Evolutionary conservation across 2,329 filamentous ascomycete species (phyloP), one percentile per base, ranked within the genome.

Genomic region (Huntiella bhutanensis): DNA sequence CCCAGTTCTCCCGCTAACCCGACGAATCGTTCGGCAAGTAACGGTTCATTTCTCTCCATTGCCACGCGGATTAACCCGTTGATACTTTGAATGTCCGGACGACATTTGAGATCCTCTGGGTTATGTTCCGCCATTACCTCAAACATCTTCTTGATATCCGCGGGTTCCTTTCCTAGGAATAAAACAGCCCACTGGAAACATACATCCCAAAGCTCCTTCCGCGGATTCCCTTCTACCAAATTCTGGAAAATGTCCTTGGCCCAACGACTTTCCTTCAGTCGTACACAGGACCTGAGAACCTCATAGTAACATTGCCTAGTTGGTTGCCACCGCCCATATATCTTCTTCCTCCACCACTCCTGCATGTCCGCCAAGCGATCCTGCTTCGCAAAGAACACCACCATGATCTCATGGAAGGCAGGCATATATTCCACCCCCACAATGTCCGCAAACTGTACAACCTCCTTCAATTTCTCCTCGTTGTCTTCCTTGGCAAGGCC

Each of bases 41-140:
- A 75, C 0, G 76, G 69, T 54, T 92, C 78, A 8, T 77, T 68
- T 46, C 71, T 70, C n/a, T 73, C 71, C 52, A 80, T 77, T 7
- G 84, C 82, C 48, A 78, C 76, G 45, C 74, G 70, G 13, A 96
- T 69, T 19, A 96, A 68, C 4, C 67, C 64, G 56, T 96, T 93
- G 54, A 96, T 76, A 4, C 81, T 85, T 3, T 70, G 62, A 5
- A 77, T 77, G 46, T 83, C 78, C 0, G 85, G 75, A 5, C 65
- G 60, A 3, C 70, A 53, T 12, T 63, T 62, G 47, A 65, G 57
- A 48, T 69, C 59, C 50, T 67, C 58, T 45, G 63, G 55, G 51
- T 65, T 69, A 42, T 67, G 62, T 34, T 64, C 60, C n/a, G 66
- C 60, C 69, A 85, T 79, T 15, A 77, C 67, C 38, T 72, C 65